Base-by-base conservation (phyloP, 148 eudicot genomes). In the Rhododendron simsii region DNA sequence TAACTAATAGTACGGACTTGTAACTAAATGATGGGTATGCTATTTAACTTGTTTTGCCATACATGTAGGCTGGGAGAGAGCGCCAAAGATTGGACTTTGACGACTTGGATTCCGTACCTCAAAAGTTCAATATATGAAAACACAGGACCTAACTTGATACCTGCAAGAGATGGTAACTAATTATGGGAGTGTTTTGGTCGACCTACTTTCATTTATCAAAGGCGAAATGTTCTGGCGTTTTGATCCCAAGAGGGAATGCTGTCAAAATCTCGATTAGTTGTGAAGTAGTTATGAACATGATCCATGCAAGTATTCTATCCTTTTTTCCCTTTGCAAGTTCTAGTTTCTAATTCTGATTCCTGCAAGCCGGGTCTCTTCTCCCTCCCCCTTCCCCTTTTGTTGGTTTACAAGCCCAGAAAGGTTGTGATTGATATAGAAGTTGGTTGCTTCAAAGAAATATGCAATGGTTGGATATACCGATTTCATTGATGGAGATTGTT, bases 81-180 rank as follows among this genome's bases (percentile, higher is more conserved):
- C 90, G 98, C 16, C 98, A 93, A 78, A 94, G 96, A 85, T 91
- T 95, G 83, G 98, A 96, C 83, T 93, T 93, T 79, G 98, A 96
- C 35, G 99, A 96, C 87, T 93, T 91, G 84, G 99, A 96, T 33
- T 41, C 89, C 37, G 98, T 94, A 55, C 98, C 98, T 57, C 92
- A 92, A 85, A 94, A 90, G 76, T 96, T 92, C 87, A 96, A 88
- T 89, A 89, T 93, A 75, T 96, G 93, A 95, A 95, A 45, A 26
- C 39, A 33, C 37, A 9, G 33, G 77, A 53, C 51, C 82, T 33
- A 41, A 7, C 7, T 85, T 13, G 41, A 59, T 63, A 30, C 53
- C 63, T 4, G 41, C 80, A 47, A 6, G 37, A 51, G 85, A 71
- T 78, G 82, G 75, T 57, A 57, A 85, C 44, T n/a, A 41, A 15